A percentile compares a stretch with the other conserved stretches of the same genome.
phyloP scores from a whole-genome alignment of 306 rosid genomes.

The Coriaria nepalensis region DNA sequence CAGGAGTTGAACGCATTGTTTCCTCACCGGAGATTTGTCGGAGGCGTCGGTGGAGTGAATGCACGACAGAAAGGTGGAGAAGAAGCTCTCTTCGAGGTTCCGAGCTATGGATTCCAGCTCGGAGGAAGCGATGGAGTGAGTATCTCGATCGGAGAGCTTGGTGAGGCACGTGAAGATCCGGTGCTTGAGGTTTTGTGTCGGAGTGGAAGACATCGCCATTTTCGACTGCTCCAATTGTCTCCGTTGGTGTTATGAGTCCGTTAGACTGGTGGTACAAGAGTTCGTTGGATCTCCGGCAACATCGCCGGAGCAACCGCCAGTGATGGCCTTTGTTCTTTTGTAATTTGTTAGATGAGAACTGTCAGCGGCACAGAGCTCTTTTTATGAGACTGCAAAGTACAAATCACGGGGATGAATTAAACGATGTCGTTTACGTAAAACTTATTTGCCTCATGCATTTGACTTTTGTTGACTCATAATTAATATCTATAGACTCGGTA shows the following conservation, averaged over 20 bases:
- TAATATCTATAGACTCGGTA: no score
- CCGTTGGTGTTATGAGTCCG: not conserved
- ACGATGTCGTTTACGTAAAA: no score
- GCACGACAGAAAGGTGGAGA: conserved; percentile 63
- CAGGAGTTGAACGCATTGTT: conserved; percentile 63
- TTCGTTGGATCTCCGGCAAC: conserved; percentile 32
- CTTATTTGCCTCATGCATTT: no score
- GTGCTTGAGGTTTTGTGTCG: conserved; percentile 52
- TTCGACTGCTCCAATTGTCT: no score
- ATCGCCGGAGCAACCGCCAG: conserved; percentile 32
- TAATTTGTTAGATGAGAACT: not conserved
- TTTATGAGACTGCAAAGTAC: conserved; percentile 4
- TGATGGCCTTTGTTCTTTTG: not conserved
- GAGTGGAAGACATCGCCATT: conserved; percentile 41
- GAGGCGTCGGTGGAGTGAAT: conserved; percentile 70
- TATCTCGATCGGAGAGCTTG: conserved; percentile 93
- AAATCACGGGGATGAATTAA: no score
- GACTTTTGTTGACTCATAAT: no score
- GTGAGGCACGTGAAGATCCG: conserved; percentile 69
- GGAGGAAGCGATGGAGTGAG: conserved; percentile 46
- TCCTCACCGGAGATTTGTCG: conserved; percentile 74
- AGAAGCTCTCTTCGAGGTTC: conserved; percentile 32
- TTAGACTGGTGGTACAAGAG: conserved; percentile 2
- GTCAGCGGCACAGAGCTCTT: not conserved
- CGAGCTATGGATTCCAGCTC: conserved; percentile 78